Evolutionary conservation across 495 filamentous ascomycete genomes (phyloP).

Genomic region (Penicillium fimorum): DNA sequence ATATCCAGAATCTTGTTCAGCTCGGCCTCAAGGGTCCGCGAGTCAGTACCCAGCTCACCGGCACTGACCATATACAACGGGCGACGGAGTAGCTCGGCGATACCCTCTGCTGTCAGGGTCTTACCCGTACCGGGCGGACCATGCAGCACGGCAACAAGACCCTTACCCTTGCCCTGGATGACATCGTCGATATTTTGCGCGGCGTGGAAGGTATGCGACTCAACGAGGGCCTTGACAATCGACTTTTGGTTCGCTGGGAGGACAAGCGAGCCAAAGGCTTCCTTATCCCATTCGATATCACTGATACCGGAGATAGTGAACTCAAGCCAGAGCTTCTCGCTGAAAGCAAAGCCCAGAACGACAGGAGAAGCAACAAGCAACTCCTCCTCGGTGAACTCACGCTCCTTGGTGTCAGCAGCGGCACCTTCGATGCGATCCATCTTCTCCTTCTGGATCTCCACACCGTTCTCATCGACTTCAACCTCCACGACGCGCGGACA

Average conservation of each 20-base stretch:
- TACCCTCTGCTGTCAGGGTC: constrained; percentile 84
- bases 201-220: constrained; percentile 77
- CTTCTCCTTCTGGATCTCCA: constrained; percentile 64
- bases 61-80: constrained; percentile 84
- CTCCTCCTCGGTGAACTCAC: constrained; percentile 78
- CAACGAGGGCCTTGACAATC: constrained; percentile 77
- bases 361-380: constrained; percentile 87
- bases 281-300: constrained; percentile 78
- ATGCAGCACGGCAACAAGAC: constrained; percentile 72
- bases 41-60: constrained; percentile 79
- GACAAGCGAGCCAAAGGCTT: constrained; percentile 77
- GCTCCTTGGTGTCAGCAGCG: constrained; percentile 37
- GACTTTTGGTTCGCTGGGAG: constrained; percentile 72
- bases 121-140: constrained; percentile 87
- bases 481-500: constrained; percentile 58
- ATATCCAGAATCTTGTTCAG: constrained; percentile 84
- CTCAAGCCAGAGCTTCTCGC: constrained; percentile 88
- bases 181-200: constrained; percentile 82
- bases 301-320: constrained; percentile 81
- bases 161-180: constrained; percentile 75
- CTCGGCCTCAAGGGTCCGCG: constrained; percentile 72
- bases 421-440: constrained; percentile 54
- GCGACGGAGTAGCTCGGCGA: constrained; percentile 76
- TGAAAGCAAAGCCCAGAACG: constrained; percentile 89
- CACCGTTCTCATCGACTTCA: constrained; percentile 58